Conservation (phyloP, 1,139 yeast species). For the Sugiyamaella novakii region DNA sequence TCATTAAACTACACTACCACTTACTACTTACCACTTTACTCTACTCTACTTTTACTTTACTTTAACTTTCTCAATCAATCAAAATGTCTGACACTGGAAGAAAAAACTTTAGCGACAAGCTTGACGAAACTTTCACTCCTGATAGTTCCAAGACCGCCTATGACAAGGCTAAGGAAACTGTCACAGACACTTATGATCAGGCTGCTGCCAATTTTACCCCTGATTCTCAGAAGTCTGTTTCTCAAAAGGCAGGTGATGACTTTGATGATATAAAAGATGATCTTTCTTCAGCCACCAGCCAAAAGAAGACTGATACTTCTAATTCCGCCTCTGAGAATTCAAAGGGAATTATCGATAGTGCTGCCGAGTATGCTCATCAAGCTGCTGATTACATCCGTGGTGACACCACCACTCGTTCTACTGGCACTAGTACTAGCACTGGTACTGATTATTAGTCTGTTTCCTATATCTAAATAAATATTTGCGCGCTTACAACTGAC, state of each 20-base stretch:
- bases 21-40: too few relatives aligned
- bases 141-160: slow-evolving; percentile 64
- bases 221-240: slow-evolving; percentile 63
- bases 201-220: slow-evolving; percentile 62
- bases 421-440: slow-evolving; percentile 14
- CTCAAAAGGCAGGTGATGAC: slow-evolving; percentile 68
- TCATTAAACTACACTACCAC: too few relatives aligned
- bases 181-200: slow-evolving; percentile 67
- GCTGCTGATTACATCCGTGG: slow-evolving; percentile 26
- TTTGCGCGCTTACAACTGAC: too few relatives aligned
- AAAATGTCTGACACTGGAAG: slow-evolving; percentile 54
- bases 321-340: slow-evolving; percentile 18
- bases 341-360: slow-evolving; percentile 26
- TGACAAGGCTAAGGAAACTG: slow-evolving; percentile 71
- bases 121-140: slow-evolving; percentile 69
- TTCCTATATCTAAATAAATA: too few relatives aligned
- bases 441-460: too few relatives aligned
- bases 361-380: slow-evolving; percentile 24
- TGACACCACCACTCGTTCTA: slow-evolving; percentile 17
- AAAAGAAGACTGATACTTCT: slow-evolving; percentile 14
- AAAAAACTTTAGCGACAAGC: slow-evolving; percentile 72
- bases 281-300: slow-evolving; percentile 37
- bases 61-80: too few relatives aligned
- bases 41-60: too few relatives aligned
- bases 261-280: slow-evolving; percentile 49